A percentile compares a stretch with the other conserved stretches of the same genome.
Evolutionary conservation across 164 flowering plant species (phyloP).

Genomic region (Akebia trifoliata): DNA sequence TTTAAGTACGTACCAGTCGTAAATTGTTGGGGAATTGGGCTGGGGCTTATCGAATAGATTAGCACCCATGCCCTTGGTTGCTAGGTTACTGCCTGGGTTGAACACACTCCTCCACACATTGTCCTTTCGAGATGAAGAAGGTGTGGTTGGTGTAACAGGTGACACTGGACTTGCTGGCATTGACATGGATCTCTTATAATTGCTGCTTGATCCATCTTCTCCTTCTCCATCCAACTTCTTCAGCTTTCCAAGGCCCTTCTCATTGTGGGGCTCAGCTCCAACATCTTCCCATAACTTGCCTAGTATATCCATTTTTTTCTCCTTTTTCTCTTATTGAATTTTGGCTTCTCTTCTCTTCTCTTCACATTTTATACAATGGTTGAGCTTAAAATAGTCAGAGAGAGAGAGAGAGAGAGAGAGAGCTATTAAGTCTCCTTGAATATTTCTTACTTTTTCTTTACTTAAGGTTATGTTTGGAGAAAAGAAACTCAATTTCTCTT

Average conservation of each 20-base stretch:
- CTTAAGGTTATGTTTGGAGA: too few species aligned
- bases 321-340: too few species aligned
- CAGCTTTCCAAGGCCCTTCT: constrained; percentile 68
- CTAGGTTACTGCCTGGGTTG: constrained; percentile 89
- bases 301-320: constrained; percentile 45
- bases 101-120: constrained; percentile 99
- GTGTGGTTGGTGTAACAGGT: constrained; percentile 51
- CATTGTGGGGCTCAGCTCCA: constrained; percentile 81
- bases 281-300: constrained; percentile 95
- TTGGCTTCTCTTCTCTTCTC: too few species aligned
- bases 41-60: constrained; percentile 72
- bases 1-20: constrained; percentile 65
- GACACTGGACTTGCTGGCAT: constrained; percentile 51
- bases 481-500: too few species aligned
- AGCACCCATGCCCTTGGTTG: constrained; percentile 55
- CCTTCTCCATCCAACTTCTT: constrained; percentile 40
- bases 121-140: constrained; percentile 52
- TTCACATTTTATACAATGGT: too few species aligned
- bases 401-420: too few species aligned
- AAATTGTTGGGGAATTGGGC: constrained; percentile 85
- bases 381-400: too few species aligned
- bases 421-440: too few species aligned
- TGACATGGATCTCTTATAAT: constrained; percentile 51
- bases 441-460: too few species aligned
- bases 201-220: constrained; percentile 33